Base-by-base conservation (phyloP, 202 grass and related monocot genomes). In the Panicum virgatum region DNA sequence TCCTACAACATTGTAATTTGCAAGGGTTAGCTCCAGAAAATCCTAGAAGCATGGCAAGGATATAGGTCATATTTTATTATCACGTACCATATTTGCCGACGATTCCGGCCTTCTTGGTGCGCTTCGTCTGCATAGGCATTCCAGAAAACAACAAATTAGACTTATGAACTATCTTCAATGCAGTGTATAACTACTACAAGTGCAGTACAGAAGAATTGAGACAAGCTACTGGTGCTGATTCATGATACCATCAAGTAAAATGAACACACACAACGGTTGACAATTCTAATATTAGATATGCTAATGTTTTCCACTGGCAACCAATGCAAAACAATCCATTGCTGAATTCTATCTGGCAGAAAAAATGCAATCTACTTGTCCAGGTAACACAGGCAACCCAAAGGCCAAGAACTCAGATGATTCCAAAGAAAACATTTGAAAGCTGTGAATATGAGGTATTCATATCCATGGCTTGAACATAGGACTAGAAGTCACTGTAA, bases 51-150 rank as follows among this genome's bases (percentile, higher is more conserved):
- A 62, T 1, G 0, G 45, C 0, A 25, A 57, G 6, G 34, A 67
- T 36, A 73, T 51, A 54, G 26, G 11, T 0, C 27, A 16, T 69
- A 13, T 75, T 42, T 18, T 16, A n/a, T 16, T 9, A 61, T 78
- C 12, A 1, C n/a, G 53, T 89, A 94, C 94, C 94, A 45, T 97
- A 97, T 82, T 97, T 97, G 66, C 95, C 95, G 30, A 91, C 88
- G 3, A 97, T 94, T 69, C 92, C 95, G 0, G 90, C 95, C 90
- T 97, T 97, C 90, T 94, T 97, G 74, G 95, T 97, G 59, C 90
- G 92, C 82, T 97, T 97, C 13, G 92, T 97, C 95, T 97, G 78
- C 69, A 69, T 26, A 81, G 23, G 67, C 23, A 87, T 22, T 26
- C 20, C 12, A 89, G 45, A 71, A 71, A 76, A 5, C 75, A 72